Base-by-base conservation (phyloP, 768 basidiomycete genomes). In the Rhizopogon sp. region DNA sequence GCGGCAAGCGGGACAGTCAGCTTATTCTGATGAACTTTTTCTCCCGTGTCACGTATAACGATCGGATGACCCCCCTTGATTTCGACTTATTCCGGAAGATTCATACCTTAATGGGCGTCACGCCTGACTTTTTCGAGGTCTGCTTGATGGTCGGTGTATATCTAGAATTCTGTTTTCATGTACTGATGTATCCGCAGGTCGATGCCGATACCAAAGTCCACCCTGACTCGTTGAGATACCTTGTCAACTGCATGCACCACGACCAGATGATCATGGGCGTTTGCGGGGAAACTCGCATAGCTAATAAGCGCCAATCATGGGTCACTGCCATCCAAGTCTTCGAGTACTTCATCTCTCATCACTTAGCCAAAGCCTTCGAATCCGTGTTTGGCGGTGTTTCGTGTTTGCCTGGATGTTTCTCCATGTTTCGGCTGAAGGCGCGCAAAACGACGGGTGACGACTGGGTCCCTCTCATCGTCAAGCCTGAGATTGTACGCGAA, bases 1-100 rank as follows among this genome's bases (percentile, higher is more conserved):
- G 97, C 61, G 97, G 97, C 63, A 99, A 99, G 72, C 89, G 97
- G 42, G 97, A 99, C 75, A 93, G 92, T 71, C 97, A 99, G 69
- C 86, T 99, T 60, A 91, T 99, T 66, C 80, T 99, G 64, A 99
- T 99, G 97, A 97, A 98, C 75, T 99, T 99, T 71, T 98, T 98
- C 76, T 96, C 93, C 47, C 86, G 92, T 44, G 97, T 99, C 63
- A 99, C 97, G 16, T 99, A 98, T 73, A 98, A 99, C 70, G 97
- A 99, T 68, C 90, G 96, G 56, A 98, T 99, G 95, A 82, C 83
- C 28, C 97, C 97, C 6, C 81, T 99, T 63, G 97, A 99, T 68
- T 99, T 93, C 66, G 97, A 99, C 73, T 78, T 99, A 37, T 99
- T 99, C 79, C 84, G 97, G 51, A 98, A 98, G 76, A 85, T 93